Percentiles rank a stretch among this genome's conserved stretches.
Conservation (phyloP, 2,329 filamentous ascomycete species). For the Colletotrichum chlorophyti region DNA sequence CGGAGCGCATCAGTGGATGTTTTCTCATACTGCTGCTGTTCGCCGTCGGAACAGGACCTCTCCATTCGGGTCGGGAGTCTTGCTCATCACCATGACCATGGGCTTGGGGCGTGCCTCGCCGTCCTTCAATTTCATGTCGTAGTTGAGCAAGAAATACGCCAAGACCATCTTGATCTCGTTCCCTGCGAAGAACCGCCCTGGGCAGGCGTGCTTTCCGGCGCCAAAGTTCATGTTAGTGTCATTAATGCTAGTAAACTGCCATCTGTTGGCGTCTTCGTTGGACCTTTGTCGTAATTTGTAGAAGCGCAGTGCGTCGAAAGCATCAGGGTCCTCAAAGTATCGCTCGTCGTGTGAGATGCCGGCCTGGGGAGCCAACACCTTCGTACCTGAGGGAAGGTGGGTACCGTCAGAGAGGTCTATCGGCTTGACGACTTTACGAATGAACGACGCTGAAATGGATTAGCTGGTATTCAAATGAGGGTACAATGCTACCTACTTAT, state of each 20-base stretch:
- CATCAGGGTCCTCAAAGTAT: conserved; percentile 47
- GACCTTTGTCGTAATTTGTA: conserved; percentile 49
- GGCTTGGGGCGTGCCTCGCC: conserved; percentile 46
- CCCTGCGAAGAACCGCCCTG: conserved; percentile 54
- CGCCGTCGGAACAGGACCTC: conserved; percentile 49
- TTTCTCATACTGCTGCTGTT: conserved; percentile 25
- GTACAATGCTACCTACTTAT: conserved; percentile 44
- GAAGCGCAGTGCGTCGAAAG: conserved; percentile 57
- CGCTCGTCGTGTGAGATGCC: conserved; percentile 49
- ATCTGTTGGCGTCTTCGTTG: conserved; percentile 44
- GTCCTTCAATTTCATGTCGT: conserved; percentile 47
- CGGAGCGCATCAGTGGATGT: no score
- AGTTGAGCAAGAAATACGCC: conserved; percentile 48
- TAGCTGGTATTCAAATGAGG: conserved; percentile 7
- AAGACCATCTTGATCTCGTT: conserved; percentile 54
- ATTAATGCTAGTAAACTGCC: conserved; percentile 50
- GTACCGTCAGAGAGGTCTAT: conserved; percentile 54
- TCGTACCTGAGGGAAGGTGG: conserved; percentile 49
- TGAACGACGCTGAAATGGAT: conserved; percentile 46
- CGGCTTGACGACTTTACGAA: conserved; percentile 52
- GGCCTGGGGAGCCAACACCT: conserved; percentile 47
- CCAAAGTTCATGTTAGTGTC: conserved; percentile 55
- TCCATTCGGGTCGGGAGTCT: conserved; percentile 46
- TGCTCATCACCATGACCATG: conserved; percentile 48
- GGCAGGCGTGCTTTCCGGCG: conserved; percentile 54